phyloP scores from a whole-genome alignment of 73 alveolate genomes.

The Paramecium sonneborni region DNA sequence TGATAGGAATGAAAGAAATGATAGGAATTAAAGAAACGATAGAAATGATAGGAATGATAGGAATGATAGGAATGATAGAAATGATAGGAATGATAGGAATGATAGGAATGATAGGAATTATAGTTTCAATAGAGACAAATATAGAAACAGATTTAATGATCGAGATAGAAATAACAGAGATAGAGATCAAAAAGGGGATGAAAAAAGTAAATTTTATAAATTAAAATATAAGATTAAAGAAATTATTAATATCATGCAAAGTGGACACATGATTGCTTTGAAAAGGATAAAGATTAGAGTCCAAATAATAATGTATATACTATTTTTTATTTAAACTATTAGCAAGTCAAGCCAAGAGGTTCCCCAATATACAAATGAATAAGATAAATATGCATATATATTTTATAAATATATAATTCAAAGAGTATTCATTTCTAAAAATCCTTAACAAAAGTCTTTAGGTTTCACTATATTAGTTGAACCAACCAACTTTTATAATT shows the following conservation, averaged over 20 bases:
- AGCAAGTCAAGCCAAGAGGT: conserved; percentile 14
- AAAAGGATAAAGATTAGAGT: background rate
- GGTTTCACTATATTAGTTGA: conserved; percentile 50
- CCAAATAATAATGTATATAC: background rate
- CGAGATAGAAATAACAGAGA: background rate
- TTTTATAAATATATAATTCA: conserved; percentile 1
- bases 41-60: background rate
- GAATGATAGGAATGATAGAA: background rate
- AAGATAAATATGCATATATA: background rate
- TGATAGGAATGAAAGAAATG: background rate
- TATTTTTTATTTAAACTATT: background rate
- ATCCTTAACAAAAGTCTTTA: conserved; percentile 9
- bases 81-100: background rate
- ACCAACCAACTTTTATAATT: conserved; percentile 24
- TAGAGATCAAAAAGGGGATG: background rate
- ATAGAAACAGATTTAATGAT: background rate
- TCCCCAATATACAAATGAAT: conserved; percentile 6
- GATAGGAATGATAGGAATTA: background rate
- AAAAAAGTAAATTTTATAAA: background rate
- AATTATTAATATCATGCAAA: background rate
- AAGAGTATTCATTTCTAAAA: background rate
- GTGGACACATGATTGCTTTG: background rate
- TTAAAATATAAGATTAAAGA: background rate
- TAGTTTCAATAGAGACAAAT: background rate
- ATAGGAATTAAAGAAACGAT: background rate